A percentile compares a stretch with the other conserved stretches of the same genome.
Evolutionary conservation across 2,329 filamentous ascomycete genomes (phyloP).

Genomic region (Aaosphaeria arxii): DNA sequence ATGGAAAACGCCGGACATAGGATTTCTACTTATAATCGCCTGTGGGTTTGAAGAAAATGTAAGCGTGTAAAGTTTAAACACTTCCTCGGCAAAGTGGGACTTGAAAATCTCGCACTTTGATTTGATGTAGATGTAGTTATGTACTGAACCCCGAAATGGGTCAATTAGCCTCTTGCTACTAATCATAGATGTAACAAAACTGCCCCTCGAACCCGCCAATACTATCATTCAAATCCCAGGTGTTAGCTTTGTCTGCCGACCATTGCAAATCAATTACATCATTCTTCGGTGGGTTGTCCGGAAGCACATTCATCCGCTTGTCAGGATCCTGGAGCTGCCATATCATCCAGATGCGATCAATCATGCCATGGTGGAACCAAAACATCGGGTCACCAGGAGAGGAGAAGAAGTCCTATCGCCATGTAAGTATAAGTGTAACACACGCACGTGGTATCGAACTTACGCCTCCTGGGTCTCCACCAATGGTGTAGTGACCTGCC

Average conservation of each 20-base stretch:
- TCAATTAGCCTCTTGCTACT: neutral
- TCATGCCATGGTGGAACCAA: slow-evolving; percentile 48
- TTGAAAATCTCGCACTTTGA: neutral
- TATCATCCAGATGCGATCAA: slow-evolving; percentile 49
- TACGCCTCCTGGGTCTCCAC: slow-evolving; percentile 21
- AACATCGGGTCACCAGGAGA: slow-evolving; percentile 47
- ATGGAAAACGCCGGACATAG: neutral
- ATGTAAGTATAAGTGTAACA: too few relatives aligned
- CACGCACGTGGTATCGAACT: slow-evolving; percentile 3
- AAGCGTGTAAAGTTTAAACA: neutral
- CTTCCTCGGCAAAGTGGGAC: neutral
- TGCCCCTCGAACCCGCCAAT: slow-evolving; percentile 17
- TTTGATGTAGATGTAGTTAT: neutral
- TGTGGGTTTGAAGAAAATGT: neutral
- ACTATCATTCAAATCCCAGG: slow-evolving; percentile 17
- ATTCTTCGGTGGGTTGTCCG: slow-evolving; percentile 13
- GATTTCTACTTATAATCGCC: neutral
- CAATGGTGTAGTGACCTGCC: slow-evolving; percentile 34
- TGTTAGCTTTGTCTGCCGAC: slow-evolving; percentile 12
- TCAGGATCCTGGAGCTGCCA: slow-evolving; percentile 47
- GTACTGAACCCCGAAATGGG: neutral
- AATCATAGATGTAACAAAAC: slow-evolving; percentile 25
- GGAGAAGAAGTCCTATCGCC: slow-evolving; percentile 41
- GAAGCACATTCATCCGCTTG: slow-evolving; percentile 19
- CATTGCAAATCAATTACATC: slow-evolving; percentile 20